Evolutionary conservation across 306 rosid species (phyloP), one percentile per base, ranked within the genome.

Genomic region (Coriaria nepalensis): DNA sequence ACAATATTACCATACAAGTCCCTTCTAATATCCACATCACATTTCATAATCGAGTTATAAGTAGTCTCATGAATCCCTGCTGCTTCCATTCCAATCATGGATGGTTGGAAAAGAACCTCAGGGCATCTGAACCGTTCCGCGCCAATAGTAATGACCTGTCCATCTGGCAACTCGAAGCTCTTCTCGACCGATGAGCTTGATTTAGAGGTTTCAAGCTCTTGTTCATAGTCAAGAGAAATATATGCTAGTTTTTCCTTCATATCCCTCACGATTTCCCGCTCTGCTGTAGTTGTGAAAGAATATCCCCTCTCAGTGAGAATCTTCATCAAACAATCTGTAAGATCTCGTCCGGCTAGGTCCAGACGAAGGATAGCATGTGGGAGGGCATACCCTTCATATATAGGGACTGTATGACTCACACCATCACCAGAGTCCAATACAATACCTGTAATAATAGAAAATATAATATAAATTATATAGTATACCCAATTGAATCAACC

Each of bases 341-440:
- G 97, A 57, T 90, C 97, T 33, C 97, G 97, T 20, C 97, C 97
- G 14, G 97, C 97, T 35, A 90, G 68, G 60, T 90, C 95, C 46
- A 90, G 97, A 70, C 97, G 95, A 66, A 90, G 97, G 78, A 90
- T 90, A 68, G 97, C 97, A 50, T 90, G 97, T 45, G 97, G 97
- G 34, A 90, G 95, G 39, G 97, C 97, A 69, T 84, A 90, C 36
- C 97, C 97, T 78, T 90, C 97, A 0, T 90, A 90, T 50, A 90
- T 90, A 38, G 97, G 97, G 47, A 90, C 97, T 10, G 97, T 90
- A 63, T 90, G 97, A 60, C 97, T 90, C 66, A 90, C 97, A 77
- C 97, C 97, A 68, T 90, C 97, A 73, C 97, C 97, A 56, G 97
- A 84, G 69, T 90, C 97, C 50, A 90, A 44, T 72, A 90, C 97